Evolutionary conservation across 2,329 filamentous ascomycete species (phyloP).

Genomic region (Talaromyces sp.): DNA sequence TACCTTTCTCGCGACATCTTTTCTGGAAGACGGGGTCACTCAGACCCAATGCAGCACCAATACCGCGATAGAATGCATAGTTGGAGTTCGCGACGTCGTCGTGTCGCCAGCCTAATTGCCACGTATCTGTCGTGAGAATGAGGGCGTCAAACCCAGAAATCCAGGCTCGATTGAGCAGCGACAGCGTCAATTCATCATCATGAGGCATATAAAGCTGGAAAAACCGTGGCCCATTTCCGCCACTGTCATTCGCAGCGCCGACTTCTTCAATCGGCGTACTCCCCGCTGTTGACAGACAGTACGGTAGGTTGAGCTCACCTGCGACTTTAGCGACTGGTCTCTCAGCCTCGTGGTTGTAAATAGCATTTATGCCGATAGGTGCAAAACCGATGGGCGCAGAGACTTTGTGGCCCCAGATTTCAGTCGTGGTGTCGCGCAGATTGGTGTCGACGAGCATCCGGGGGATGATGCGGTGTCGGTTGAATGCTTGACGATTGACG

Average conservation of each 20-base stretch:
- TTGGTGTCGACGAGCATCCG: conserved; percentile 61
- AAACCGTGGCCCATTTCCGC: conserved; percentile 49
- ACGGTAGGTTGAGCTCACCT: conserved; percentile 57
- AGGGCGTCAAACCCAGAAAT: conserved; percentile 55
- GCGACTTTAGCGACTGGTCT: conserved; percentile 59
- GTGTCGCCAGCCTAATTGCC: conserved; percentile 61
- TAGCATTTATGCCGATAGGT: conserved; percentile 63
- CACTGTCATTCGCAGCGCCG: conserved; percentile 49
- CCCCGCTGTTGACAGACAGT: conserved; percentile 58
- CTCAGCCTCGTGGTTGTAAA: conserved; percentile 59
- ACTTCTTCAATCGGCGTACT: conserved; percentile 57
- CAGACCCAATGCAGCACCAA: conserved; percentile 55
- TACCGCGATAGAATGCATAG: conserved; percentile 61
- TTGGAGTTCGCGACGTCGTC: conserved; percentile 56
- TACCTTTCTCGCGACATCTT: conserved; percentile 49
- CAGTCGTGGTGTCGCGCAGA: conserved; percentile 51
- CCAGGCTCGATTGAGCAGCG: conserved; percentile 54
- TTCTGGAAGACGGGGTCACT: conserved; percentile 58
- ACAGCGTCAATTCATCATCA: conserved; percentile 58
- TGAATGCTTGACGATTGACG: conserved; percentile 62
- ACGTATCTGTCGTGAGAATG: conserved; percentile 62
- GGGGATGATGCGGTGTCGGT: conserved; percentile 60
- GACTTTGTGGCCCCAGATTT: conserved; percentile 59
- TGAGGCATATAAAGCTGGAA: conserved; percentile 65
- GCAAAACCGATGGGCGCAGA: conserved; percentile 62